phyloP scores from a whole-genome alignment of 2,329 filamentous ascomycete genomes.

The Cercospora berteroae region DNA sequence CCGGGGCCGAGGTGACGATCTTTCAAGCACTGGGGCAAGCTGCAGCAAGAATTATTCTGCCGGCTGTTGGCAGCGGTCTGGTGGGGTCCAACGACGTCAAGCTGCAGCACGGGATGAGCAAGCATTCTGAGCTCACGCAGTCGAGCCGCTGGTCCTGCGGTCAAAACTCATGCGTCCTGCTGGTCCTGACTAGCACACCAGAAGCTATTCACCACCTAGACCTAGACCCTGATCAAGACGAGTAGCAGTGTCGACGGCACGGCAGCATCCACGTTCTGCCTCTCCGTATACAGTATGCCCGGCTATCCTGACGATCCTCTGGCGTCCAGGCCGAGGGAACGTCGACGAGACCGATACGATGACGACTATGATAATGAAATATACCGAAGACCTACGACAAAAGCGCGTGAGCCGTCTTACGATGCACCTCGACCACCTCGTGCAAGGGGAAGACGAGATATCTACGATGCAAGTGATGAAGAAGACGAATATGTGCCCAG shows the following conservation, averaged over 20 bases:
- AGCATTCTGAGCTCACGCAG: slow-evolving; percentile 4
- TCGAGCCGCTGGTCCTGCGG: not conserved
- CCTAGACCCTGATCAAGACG: slow-evolving; percentile 1
- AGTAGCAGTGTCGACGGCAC: not conserved
- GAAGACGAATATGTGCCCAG: slow-evolving; percentile 27
- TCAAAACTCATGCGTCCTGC: slow-evolving; percentile 12
- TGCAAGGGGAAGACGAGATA: slow-evolving; percentile 21
- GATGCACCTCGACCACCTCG: slow-evolving; percentile 19
- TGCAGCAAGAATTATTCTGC: not conserved
- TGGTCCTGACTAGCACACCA: slow-evolving; percentile 11
- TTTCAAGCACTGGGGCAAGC: not conserved
- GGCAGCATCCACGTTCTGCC: not conserved
- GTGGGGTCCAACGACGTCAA: slow-evolving; percentile 16
- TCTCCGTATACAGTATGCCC: slow-evolving; percentile 16
- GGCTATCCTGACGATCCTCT: slow-evolving; percentile 24
- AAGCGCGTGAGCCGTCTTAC: slow-evolving; percentile 15
- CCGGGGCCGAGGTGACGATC: slow-evolving; percentile 2
- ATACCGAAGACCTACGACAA: slow-evolving; percentile 21
- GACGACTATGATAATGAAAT: slow-evolving; percentile 22
- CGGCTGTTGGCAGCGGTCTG: not conserved
- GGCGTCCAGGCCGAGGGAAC: slow-evolving; percentile 13
- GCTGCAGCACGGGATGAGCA: slow-evolving; percentile 10
- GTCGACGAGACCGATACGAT: slow-evolving; percentile 23
- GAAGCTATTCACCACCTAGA: not conserved
- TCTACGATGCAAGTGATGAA: slow-evolving; percentile 34